Base-by-base conservation (phyloP, 371 early-diverging fungal genomes). In the Lichtheimia hyalospora region DNA sequence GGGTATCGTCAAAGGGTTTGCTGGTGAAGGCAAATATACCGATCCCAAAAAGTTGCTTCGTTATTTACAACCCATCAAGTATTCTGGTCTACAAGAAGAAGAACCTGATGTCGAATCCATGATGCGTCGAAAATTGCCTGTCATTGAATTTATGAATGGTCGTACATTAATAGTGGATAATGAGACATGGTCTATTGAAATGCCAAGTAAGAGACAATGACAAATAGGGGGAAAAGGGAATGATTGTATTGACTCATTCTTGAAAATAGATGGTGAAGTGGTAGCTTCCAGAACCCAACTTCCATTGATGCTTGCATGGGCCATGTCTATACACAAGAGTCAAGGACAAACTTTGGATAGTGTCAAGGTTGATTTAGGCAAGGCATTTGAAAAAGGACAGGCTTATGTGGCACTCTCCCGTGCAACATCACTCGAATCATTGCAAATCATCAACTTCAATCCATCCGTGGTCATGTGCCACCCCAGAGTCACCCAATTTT, bases 331-430 rank as follows among this genome's bases (percentile, higher is more conserved):
- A 34, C 96, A 96, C 73, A 92, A 93, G 69, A 80, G 85, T 52
- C 97, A 96, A 73, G 97, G 96, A 0, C 94, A 95, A 79, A 93
- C 96, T 34, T 77, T 97, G 58, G 91, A 92, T 52, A 71, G 84
- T 5, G 85, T 92, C 7, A 72, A 86, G 55, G 87, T 97, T 3
- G 93, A 96, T 69, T 67, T 96, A 49, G 76, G 81, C 14, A 72
- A 78, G 39, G 79, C 86, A 14, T 97, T 97, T 86, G 93, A 90
- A 68, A 75, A 78, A 42, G 96, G 97, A 0, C 95, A 94, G 64
- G 93, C 90, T 0, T 97, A 97, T 66, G 96, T 95, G 3, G 97
- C 96, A 0, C 67, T 97, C 12, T 89, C 91, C 5, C 71, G 96
- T 12, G 93, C 89, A 0, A 89, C 86, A 4, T 73, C 73, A n/a